phyloP scores from a whole-genome alignment of 176 grass and related monocot species.

The Aegilops sharonensis region DNA sequence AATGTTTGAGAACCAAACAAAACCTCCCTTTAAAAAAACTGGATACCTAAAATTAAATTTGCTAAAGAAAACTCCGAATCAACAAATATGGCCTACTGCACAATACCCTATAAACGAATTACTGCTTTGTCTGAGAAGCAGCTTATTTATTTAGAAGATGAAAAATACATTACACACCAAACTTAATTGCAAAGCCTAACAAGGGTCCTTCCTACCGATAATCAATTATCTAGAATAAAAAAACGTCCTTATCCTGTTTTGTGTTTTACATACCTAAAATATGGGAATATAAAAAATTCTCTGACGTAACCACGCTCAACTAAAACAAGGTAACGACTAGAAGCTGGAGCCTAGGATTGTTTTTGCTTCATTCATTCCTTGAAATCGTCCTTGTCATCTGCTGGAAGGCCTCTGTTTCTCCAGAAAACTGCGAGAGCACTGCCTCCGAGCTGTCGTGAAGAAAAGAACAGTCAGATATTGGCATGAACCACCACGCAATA shows the following conservation, averaged over 20 bases:
- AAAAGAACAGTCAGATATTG: conserved; percentile 23
- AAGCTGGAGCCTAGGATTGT: neutral
- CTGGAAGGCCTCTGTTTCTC: conserved; percentile 77
- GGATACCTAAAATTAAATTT: neutral
- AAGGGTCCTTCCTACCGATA: conserved; percentile 4
- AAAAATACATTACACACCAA: conserved; percentile 13
- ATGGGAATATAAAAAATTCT: conserved; percentile 10
- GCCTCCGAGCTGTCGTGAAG: conserved; percentile 68
- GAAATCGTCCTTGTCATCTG: conserved; percentile 95
- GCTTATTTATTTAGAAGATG: conserved; percentile 6
- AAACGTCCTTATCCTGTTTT: conserved; percentile 4
- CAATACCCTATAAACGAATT: neutral
- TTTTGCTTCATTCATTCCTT: conserved; percentile 79
- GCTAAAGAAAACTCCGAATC: neutral
- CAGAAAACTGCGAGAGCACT: conserved; percentile 90
- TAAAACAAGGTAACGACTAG: neutral
- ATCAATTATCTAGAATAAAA: neutral
- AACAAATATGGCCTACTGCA: neutral
- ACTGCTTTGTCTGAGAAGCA: neutral
- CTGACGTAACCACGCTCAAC: neutral
- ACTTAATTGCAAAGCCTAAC: conserved; percentile 6
- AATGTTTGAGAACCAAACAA: neutral
- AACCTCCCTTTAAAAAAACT: neutral
- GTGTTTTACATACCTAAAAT: conserved; percentile 15
- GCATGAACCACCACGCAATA: neutral